These are phyloP conservation scores for Aeschynomene evenia DNA, from an alignment of 306 rosid species.

Conservation along the genomic window DNA sequence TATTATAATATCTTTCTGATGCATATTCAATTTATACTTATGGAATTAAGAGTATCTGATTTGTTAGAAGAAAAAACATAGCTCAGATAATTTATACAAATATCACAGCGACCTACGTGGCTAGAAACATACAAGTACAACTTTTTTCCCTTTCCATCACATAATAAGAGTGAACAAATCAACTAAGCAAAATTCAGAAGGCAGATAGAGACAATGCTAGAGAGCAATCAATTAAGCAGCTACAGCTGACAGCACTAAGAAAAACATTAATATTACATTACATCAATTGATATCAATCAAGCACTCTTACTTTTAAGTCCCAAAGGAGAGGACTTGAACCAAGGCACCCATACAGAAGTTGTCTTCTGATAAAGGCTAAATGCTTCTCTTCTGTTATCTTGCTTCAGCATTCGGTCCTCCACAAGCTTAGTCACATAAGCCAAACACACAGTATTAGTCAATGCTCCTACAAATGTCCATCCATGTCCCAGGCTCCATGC, in stretches of 20 bases:
- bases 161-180: conserved; percentile 20
- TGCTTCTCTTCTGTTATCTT: conserved; percentile 65
- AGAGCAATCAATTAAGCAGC: conserved; percentile 3
- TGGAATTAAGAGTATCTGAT: neutral
- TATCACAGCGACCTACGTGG: conserved; percentile 1
- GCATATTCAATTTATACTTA: neutral
- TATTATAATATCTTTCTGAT: neutral
- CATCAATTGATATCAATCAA: too few relatives aligned
- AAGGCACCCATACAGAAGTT: conserved; percentile 84
- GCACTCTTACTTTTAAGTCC: conserved; percentile 52
- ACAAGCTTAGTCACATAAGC: conserved; percentile 87
- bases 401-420: conserved; percentile 73
- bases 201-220: conserved; percentile 7
- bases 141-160: conserved; percentile 4
- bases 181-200: neutral
- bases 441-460: conserved; percentile 63
- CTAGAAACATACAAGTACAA: conserved; percentile 18
- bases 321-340: conserved; percentile 57
- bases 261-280: too few relatives aligned
- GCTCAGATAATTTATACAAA: conserved; percentile 15
- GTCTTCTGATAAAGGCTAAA: conserved; percentile 72
- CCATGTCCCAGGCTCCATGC: conserved; percentile 73
- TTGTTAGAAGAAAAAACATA: neutral
- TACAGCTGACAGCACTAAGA: neutral
- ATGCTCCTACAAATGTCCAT: conserved; percentile 66